These are phyloP conservation scores for Saksenaea vasiformis DNA, from an alignment of 371 early-diverging fungal species.

Conservation along the genomic window DNA sequence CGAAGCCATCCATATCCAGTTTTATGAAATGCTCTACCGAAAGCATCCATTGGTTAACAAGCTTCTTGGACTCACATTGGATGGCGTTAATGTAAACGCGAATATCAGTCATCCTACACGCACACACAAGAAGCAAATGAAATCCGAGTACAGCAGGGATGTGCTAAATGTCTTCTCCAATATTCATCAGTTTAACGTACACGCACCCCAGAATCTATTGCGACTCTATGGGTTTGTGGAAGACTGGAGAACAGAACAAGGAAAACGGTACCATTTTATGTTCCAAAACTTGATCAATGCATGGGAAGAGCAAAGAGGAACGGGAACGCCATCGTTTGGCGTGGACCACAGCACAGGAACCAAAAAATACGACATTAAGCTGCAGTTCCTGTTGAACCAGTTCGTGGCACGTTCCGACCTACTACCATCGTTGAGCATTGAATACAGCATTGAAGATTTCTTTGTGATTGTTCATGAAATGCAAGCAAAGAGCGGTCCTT, in stretches of 20 bases:
- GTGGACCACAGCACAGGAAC: background rate
- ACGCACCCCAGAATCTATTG: constrained; percentile 74
- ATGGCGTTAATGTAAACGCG: constrained; percentile 41
- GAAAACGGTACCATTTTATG: constrained; percentile 73
- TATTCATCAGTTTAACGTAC: constrained; percentile 58
- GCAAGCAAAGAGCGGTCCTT: constrained; percentile 28
- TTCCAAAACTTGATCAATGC: constrained; percentile 73
- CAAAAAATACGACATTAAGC: constrained; percentile 51
- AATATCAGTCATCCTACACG: constrained; percentile 37
- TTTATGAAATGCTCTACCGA: constrained; percentile 31
- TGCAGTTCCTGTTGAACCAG: constrained; percentile 65
- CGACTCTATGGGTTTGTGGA: constrained; percentile 79
- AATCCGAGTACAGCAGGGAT: constrained; percentile 24
- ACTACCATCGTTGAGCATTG: constrained; percentile 65
- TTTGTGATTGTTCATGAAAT: constrained; percentile 57
- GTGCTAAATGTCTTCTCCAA: constrained; percentile 60
- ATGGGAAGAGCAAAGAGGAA: constrained; percentile 62
- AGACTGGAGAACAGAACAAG: constrained; percentile 79
- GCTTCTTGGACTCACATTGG: constrained; percentile 38
- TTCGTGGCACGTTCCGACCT: constrained; percentile 66
- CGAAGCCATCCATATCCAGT: constrained; percentile 29
- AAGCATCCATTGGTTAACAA: constrained; percentile 13
- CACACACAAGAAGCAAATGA: constrained; percentile 18
- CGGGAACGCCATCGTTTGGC: constrained; percentile 10
- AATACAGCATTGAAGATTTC: constrained; percentile 62